A percentile compares a stretch with the other conserved stretches of the same genome.
Conservation (phyloP, 805 yeast genomes). For the Candida berthetii region DNA sequence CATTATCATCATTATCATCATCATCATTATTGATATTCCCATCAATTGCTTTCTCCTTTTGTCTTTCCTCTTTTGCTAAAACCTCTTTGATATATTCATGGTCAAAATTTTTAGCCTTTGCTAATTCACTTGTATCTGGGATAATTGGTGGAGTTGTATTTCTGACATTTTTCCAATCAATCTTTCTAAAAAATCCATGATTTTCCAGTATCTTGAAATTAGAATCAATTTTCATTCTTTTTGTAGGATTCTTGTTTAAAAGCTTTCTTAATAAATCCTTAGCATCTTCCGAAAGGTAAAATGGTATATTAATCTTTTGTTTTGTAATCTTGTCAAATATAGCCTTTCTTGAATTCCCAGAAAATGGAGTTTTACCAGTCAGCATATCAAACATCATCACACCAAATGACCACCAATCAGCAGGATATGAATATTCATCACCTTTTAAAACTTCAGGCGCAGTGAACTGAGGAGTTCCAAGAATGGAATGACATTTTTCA, state of each 20-base stretch:
- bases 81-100: slow-evolving; percentile 63
- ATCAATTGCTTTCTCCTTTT: background rate
- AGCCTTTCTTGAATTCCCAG: slow-evolving; percentile 65
- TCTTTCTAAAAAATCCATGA: slow-evolving; percentile 70
- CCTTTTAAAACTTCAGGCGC: slow-evolving; percentile 88
- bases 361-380: slow-evolving; percentile 79
- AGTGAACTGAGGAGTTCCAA: slow-evolving; percentile 43
- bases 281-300: slow-evolving; percentile 67
- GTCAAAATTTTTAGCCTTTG: slow-evolving; percentile 77
- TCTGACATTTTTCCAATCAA: slow-evolving; percentile 57
- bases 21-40: background rate
- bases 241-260: slow-evolving; percentile 60
- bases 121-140: slow-evolving; percentile 72
- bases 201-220: slow-evolving; percentile 34
- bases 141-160: slow-evolving; percentile 61
- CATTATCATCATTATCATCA: background rate
- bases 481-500: slow-evolving; percentile 30
- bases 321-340: slow-evolving; percentile 64
- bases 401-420: slow-evolving; percentile 93
- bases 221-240: slow-evolving; percentile 57
- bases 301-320: slow-evolving; percentile 59
- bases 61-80: slow-evolving; percentile 1
- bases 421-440: slow-evolving; percentile 68
- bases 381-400: slow-evolving; percentile 73
- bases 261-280: slow-evolving; percentile 63